Evolutionary conservation across 2,329 filamentous ascomycete species (phyloP), one percentile per base, ranked within the genome.

Genomic region (Pyricularia grisea): DNA sequence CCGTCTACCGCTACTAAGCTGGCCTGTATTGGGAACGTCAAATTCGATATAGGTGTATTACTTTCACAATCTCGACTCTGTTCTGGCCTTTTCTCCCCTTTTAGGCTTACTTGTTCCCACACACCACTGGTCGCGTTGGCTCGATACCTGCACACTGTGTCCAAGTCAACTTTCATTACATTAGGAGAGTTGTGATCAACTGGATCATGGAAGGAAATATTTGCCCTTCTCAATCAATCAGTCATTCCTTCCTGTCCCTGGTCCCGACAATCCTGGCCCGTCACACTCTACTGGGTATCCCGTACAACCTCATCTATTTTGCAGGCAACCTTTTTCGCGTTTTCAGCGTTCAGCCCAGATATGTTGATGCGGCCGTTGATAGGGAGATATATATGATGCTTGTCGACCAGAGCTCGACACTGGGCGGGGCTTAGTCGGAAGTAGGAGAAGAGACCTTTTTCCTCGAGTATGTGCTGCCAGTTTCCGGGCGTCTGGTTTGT

Each of bases 321-420:
- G 20, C 42, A n/a, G 42, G 42, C 42, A 55, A 55, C 42, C 20
- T n/a, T 55, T 7, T 55, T 55, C 42, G 42, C 42, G 42, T 55
- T 55, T 55, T 17, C 17, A 55, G n/a, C 42, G 20, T 55, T 55
- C 7, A 55, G 20, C 20, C 42, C 42, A 10, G 42, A 55, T 55
- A 55, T n/a, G 42, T 55, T 55, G 17, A 95, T 94, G 77, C 92
- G 88, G 75, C 92, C 92, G 77, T 95, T 91, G 85, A 93, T 94
- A 81, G 95, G 98, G 73, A 94, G 94, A 79, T 99, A 99, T 76
- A 99, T 94, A 71, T 93, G 97, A 86, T 95, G 92, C 85, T 98
- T 92, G 85, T 96, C 93, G 74, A 93, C 92, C 72, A 99, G 86
- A 76, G 84, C 84, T 69, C 94, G 91, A 92, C 98, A 97, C 84